Base-by-base conservation (phyloP, 1,284 basidiomycete species). In the Puccinia sorghi region DNA sequence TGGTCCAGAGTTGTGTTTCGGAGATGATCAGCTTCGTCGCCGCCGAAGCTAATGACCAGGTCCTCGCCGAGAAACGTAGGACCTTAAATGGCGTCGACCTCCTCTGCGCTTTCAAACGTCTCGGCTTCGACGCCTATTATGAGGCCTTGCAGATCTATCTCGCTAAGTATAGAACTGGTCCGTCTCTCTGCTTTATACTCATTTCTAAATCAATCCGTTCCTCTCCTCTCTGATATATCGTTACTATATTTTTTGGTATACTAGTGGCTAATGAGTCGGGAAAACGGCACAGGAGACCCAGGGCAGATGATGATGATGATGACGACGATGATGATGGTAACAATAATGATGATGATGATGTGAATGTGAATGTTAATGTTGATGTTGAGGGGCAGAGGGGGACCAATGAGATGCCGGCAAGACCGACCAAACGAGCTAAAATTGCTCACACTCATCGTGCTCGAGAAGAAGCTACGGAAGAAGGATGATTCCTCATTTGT, bases 111-210 rank as follows among this genome's bases (percentile, higher is more conserved):
- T 52, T 77, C 13, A 43, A 61, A 70, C 8, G 57, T 9, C 50
- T 77, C 17, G 75, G 75, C 12, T 70, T 77, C 50, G 52, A 59
- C n/a, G 64, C 54, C 41, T 77, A 77, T 32, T 69, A 48, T 46
- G 66, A 77, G 17, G 75, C 66, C 48, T 39, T 77, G 27, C 37
- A 77, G 57, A 77, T 77, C 57, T 77, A 77, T 46, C 52, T 77
- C 15, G 66, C 66, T 0, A 77, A 77, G 27, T 77, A 77, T 61
- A 50, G 75, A 70, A 69, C 75, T 2, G 66, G 73, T 64, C 50
- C 20, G 25, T 75, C 12, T 32, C 66, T 20, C 15, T 17, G n/a
- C 32, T n/a, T 39, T 64, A 27, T 37, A 8, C 6, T 15, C 9
- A 37, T 37, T 6, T 61, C 41, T 27, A 17, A n/a, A n/a, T n/a